These are phyloP conservation scores for Aspergillus jensenii DNA, from an alignment of 2,329 filamentous ascomycete species.

Conservation along the genomic window DNA sequence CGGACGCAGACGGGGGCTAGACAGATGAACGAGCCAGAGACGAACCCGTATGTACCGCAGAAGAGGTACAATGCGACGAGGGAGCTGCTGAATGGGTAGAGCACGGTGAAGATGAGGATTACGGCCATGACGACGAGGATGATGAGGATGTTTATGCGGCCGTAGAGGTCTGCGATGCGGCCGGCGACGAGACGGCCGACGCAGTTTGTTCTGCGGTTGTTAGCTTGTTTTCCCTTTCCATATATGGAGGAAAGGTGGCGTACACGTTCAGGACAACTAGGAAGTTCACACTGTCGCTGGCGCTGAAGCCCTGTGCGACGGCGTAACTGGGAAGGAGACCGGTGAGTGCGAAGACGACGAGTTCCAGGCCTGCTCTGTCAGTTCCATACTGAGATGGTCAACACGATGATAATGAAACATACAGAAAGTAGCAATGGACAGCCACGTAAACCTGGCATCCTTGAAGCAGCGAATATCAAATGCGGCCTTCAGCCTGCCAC, in stretches of 20 bases:
- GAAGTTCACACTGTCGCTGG: slow-evolving; percentile 33
- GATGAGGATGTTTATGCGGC: slow-evolving; percentile 49
- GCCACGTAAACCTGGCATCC: slow-evolving; percentile 45
- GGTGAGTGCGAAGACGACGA: slow-evolving; percentile 31
- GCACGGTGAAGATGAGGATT: slow-evolving; percentile 43
- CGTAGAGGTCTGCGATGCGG: slow-evolving; percentile 44
- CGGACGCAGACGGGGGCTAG: slow-evolving; percentile 48
- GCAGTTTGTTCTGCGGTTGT: slow-evolving; percentile 34
- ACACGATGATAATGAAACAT: slow-evolving; percentile 14
- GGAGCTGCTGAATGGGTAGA: slow-evolving; percentile 31
- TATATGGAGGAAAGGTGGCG: not conserved
- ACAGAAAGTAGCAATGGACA: slow-evolving; percentile 47
- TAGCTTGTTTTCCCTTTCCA: not conserved
- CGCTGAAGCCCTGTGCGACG: slow-evolving; percentile 29
- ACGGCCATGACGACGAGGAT: slow-evolving; percentile 35
- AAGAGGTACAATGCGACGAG: slow-evolving; percentile 43
- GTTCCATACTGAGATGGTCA: too few relatives aligned
- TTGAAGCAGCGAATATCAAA: slow-evolving; percentile 47
- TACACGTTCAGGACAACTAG: slow-evolving; percentile 40
- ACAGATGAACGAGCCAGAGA: slow-evolving; percentile 49
- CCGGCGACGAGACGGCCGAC: slow-evolving; percentile 48
- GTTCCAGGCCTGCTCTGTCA: slow-evolving; percentile 25
- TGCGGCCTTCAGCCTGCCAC: slow-evolving; percentile 28
- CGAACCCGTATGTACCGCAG: slow-evolving; percentile 47
- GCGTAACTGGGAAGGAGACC: slow-evolving; percentile 32